Base-by-base conservation (phyloP, 441 rosid genomes). In the Omphalea diandra region DNA sequence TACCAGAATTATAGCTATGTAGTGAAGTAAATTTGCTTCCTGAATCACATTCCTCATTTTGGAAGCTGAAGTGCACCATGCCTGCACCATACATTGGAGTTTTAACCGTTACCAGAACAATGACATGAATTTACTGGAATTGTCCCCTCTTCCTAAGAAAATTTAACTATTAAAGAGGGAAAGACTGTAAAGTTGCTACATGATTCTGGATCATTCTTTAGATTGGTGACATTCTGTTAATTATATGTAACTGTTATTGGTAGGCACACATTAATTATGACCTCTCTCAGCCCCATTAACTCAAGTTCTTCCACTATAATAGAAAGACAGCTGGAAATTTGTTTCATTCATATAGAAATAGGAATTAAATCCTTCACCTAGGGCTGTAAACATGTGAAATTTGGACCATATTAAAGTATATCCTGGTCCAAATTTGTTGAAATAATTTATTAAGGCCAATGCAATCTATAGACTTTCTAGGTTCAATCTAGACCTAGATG, bases 241-340 rank as follows among this genome's bases (percentile, higher is more conserved):
- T 31, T 22, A 18, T 46, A 46, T 31, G 36, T 29, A 33, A 22
- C 22, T 12, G 7, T 5, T 10, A 31, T 33, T 8, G 20, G 55
- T 50, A 33, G 46, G 26, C 38, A n/a, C 38, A 49, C 6, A 2
- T 65, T 52, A 2, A 33, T 32, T 10, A 20, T 33, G 35, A 3
- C 36, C 15, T 29, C 17, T n/a, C 27, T 66, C 60, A 12, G n/a
- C 17, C 43, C 43, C 43, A 32, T 65, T 36, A 24, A 12, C 22
- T 62, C 22, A n/a, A 59, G 63, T 59, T 36, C n/a, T 33, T 36
- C 12, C 44, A n/a, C 0, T 59, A 32, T 7, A n/a, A 58, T 33
- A 50, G 43, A n/a, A 65, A 65, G 33, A 63, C 38, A 22, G 33
- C 35, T 15, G 56, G 70, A 67, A 36, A 36, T 40, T 35, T 52